These are phyloP conservation scores for Cinnamomum chago DNA, from an alignment of 164 flowering plant species.

Conservation along the genomic window DNA sequence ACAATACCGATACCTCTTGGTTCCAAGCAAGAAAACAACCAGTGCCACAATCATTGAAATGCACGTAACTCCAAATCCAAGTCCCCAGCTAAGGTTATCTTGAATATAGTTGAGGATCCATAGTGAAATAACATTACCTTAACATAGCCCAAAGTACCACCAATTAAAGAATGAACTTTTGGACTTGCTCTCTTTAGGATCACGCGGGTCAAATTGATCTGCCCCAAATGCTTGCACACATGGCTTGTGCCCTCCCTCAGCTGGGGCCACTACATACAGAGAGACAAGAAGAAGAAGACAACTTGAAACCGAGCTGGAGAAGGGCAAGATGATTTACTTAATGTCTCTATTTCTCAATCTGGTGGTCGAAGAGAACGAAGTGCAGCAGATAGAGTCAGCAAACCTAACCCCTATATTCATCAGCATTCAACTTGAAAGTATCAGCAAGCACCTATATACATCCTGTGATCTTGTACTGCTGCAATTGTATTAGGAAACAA, in stretches of 20 bases:
- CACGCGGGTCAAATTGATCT: conserved; percentile 47
- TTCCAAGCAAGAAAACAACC: conserved; percentile 46
- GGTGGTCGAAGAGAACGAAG: conserved; percentile 21
- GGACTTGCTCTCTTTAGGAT: conserved; percentile 34
- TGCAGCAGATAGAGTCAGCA: conserved; percentile 40
- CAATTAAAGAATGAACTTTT: conserved; percentile 62
- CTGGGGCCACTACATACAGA: conserved; percentile 58
- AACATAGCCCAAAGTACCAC: conserved; percentile 49
- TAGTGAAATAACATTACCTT: conserved; percentile 24
- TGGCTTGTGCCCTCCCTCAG: conserved; percentile 55
- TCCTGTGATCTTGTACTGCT: no score
- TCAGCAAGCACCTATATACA: neutral
- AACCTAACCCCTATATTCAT: conserved; percentile 37
- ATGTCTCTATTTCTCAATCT: conserved; percentile 16
- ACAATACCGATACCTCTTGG: conserved; percentile 36
- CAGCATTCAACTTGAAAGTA: neutral
- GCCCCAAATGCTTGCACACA: conserved; percentile 72
- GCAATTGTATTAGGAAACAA: no score
- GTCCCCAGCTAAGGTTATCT: conserved; percentile 52
- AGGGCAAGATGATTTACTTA: conserved; percentile 13
- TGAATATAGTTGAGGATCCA: conserved; percentile 36
- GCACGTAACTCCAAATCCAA: conserved; percentile 61
- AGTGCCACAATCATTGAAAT: conserved; percentile 38
- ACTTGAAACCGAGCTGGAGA: conserved; percentile 29
- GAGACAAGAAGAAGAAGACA: conserved; percentile 41